Conservation (phyloP, 495 filamentous ascomycete species). For the Lineolata rhizophorae region DNA sequence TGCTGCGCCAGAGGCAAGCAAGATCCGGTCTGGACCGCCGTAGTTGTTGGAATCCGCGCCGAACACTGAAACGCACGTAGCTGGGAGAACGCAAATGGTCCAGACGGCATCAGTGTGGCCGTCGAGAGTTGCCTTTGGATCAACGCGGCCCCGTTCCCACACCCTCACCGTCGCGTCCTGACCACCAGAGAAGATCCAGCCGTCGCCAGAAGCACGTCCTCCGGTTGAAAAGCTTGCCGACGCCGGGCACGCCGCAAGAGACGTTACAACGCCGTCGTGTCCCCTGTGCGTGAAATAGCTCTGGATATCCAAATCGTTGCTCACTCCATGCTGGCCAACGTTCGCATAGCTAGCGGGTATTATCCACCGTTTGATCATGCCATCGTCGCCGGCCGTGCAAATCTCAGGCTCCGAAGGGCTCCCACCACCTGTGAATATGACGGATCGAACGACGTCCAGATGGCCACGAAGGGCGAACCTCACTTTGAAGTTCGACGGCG, state of each 20-base stretch:
- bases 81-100: slow-evolving; percentile 85
- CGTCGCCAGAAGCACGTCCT: slow-evolving; percentile 64
- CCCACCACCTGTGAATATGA: slow-evolving; percentile 90
- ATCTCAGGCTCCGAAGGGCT: slow-evolving; percentile 90
- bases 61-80: slow-evolving; percentile 54
- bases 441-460: slow-evolving; percentile 75
- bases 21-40: slow-evolving; percentile 59
- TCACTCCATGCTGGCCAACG: slow-evolving; percentile 24
- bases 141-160: slow-evolving; percentile 84
- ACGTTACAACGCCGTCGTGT: slow-evolving; percentile 75
- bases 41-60: slow-evolving; percentile 42
- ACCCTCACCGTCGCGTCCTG: slow-evolving; percentile 84
- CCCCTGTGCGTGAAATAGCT: slow-evolving; percentile 91
- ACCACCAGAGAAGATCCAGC: slow-evolving; percentile 95
- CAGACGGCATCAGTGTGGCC: slow-evolving; percentile 92
- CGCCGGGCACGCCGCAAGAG: slow-evolving; percentile 65
- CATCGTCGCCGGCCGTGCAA: slow-evolving; percentile 89
- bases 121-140: slow-evolving; percentile 85
- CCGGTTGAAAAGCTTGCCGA: slow-evolving; percentile 72
- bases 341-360: slow-evolving; percentile 57
- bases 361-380: slow-evolving; percentile 88
- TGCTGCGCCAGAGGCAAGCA: slow-evolving; percentile 79
- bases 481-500: slow-evolving; percentile 60
- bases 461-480: slow-evolving; percentile 82
- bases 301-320: slow-evolving; percentile 67